A percentile compares a stretch with the other conserved stretches of the same genome.
Evolutionary conservation across 768 basidiomycete species (phyloP).

Genomic region (Clavulina sp.): DNA sequence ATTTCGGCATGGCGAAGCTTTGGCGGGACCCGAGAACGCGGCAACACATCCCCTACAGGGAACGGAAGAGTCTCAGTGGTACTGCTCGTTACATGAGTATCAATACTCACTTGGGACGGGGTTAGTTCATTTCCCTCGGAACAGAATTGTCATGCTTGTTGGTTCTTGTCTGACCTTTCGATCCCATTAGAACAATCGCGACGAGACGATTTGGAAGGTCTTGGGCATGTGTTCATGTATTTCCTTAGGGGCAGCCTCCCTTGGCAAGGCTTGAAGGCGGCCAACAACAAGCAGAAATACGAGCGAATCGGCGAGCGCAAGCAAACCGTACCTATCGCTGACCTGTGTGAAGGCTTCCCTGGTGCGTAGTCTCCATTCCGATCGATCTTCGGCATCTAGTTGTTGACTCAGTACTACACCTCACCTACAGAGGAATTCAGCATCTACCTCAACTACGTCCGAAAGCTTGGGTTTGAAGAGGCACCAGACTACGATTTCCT

Average conservation of each 20-base stretch:
- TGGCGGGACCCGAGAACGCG: slow-evolving; percentile 98
- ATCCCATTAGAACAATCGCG: slow-evolving; percentile 63
- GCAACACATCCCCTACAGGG: slow-evolving; percentile 97
- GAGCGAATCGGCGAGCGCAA: slow-evolving; percentile 99
- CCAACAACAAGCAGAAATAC: slow-evolving; percentile 99
- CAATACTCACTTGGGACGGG: slow-evolving; percentile 95
- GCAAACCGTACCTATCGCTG: slow-evolving; percentile 78
- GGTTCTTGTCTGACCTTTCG: slow-evolving; percentile 3
- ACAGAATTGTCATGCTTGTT: slow-evolving; percentile 6
- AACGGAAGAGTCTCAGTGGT: slow-evolving; percentile 90
- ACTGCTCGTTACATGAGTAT: slow-evolving; percentile 99
- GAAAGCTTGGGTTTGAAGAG: slow-evolving; percentile 96
- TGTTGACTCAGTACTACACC: neutral
- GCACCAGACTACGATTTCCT: slow-evolving; percentile 96
- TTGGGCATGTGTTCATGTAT: slow-evolving; percentile 99
- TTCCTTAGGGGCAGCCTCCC: slow-evolving; percentile 91
- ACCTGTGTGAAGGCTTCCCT: slow-evolving; percentile 93
- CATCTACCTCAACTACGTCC: slow-evolving; percentile 99
- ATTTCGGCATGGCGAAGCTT: slow-evolving; percentile 99
- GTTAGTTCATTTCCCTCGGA: slow-evolving; percentile 25
- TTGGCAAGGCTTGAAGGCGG: slow-evolving; percentile 95
- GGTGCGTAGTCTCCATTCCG: slow-evolving; percentile 30
- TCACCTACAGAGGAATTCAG: slow-evolving; percentile 69
- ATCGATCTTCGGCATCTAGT: too few species aligned
- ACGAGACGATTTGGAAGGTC: slow-evolving; percentile 87